These are phyloP conservation scores for Cyclotella cryptica DNA, from an alignment of 108 stramenopile genomes.

Conservation along the genomic window DNA sequence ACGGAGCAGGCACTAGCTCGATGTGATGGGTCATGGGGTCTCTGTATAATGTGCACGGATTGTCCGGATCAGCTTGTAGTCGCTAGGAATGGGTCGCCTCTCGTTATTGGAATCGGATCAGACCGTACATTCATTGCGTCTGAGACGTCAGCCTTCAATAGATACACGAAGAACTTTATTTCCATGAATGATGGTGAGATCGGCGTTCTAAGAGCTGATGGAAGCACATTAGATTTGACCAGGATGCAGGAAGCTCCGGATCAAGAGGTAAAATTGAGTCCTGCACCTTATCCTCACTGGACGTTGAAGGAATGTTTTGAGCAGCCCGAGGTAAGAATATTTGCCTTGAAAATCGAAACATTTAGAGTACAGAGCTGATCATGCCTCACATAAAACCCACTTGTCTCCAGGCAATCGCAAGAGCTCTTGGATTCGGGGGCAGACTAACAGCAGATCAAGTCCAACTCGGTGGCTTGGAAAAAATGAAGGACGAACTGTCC, in stretches of 20 bases:
- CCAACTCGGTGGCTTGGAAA: conserved; percentile 89
- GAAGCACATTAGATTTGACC: conserved; percentile 88
- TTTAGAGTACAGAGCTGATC: no score
- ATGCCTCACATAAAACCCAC: conserved; percentile 71
- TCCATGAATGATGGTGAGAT: conserved; percentile 99
- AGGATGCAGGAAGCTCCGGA: conserved; percentile 92
- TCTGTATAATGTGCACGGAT: conserved; percentile 72
- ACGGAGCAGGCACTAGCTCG: conserved; percentile 82
- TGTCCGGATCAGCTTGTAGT: conserved; percentile 85
- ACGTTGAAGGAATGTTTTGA: conserved; percentile 90
- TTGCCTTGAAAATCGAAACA: no score
- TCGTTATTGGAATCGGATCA: conserved; percentile 95
- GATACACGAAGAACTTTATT: conserved; percentile 98
- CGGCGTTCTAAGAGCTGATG: conserved; percentile 92
- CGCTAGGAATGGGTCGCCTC: conserved; percentile 94
- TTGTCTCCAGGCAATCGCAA: conserved; percentile 66
- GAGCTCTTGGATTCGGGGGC: conserved; percentile 92
- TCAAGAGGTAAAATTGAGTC: conserved; percentile 91
- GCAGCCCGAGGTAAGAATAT: conserved; percentile 26
- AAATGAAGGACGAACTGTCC: conserved; percentile 68
- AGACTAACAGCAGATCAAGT: conserved; percentile 76
- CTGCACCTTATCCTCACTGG: conserved; percentile 97
- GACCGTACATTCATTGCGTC: conserved; percentile 96
- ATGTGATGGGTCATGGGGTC: conserved; percentile 90
- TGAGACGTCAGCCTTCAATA: conserved; percentile 97